These are phyloP conservation scores for Beauveria caledonica DNA, from an alignment of 2,329 filamentous ascomycete species.

Conservation along the genomic window DNA sequence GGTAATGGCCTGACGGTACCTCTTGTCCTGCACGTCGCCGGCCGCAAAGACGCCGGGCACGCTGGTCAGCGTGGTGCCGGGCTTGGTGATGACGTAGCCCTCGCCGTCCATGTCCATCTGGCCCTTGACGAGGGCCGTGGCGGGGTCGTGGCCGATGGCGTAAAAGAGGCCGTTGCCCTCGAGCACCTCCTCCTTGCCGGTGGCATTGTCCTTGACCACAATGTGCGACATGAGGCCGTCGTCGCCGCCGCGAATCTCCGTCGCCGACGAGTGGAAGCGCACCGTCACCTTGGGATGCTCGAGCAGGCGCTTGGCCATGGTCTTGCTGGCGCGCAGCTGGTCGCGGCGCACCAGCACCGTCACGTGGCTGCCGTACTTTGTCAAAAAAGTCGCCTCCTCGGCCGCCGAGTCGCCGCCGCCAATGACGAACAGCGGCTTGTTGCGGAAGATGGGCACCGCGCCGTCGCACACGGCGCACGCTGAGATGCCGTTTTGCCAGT, in stretches of 20 bases:
- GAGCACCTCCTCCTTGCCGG: conserved; percentile 71
- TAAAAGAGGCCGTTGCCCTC: conserved; percentile 94
- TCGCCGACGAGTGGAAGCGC: conserved; percentile 72
- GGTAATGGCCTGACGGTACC: conserved; percentile 94
- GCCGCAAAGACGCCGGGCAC: conserved; percentile 91
- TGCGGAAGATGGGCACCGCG: conserved; percentile 92
- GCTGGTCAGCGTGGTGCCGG: conserved; percentile 82
- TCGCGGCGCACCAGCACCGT: conserved; percentile 88
- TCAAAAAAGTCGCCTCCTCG: conserved; percentile 94
- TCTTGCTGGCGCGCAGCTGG: conserved; percentile 76
- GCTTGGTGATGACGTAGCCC: conserved; percentile 82
- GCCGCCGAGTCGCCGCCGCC: conserved; percentile 95
- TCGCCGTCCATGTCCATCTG: conserved; percentile 84
- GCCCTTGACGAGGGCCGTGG: conserved; percentile 80
- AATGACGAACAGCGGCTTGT: conserved; percentile 92
- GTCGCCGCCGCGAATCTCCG: conserved; percentile 76
- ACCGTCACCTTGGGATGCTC: conserved; percentile 86
- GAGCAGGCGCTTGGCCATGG: conserved; percentile 82
- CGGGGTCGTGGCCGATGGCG: conserved; percentile 93
- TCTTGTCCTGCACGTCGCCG: conserved; percentile 97
- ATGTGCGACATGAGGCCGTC: conserved; percentile 85
- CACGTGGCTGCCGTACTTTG: conserved; percentile 94
- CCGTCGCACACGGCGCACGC: conserved; percentile 97
- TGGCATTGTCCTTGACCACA: conserved; percentile 69
- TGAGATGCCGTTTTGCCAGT: conserved; percentile 95